Evolutionary conservation across 1,284 basidiomycete species (phyloP), one percentile per base, ranked within the genome.

Genomic region (Trametes sp.): DNA sequence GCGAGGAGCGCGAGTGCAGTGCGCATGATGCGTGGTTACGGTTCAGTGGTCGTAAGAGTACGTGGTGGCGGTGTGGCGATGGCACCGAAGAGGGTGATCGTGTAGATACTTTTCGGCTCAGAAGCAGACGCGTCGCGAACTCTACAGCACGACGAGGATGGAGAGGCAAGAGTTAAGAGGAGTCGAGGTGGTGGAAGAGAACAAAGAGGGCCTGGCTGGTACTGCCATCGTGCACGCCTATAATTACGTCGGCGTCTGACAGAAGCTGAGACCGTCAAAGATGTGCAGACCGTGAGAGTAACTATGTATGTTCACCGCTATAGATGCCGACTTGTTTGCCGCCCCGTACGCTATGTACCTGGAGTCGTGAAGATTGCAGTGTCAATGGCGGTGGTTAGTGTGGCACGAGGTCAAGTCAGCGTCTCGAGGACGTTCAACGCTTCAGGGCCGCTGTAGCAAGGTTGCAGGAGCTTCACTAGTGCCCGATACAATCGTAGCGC

Each of bases 211-310:
- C 45, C 45, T 46, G 45, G 45, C 28, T 4, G 45, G 23, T 24
- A 11, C 23, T 45, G 44, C 23, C 23, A 9, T 10, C 24, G 23
- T 46, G 14, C 26, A 46, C 23, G 45, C 24, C 44, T 46, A 46
- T 28, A 46, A 46, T 46, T 46, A 41, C 6, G n/a, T 44, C 44
- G 42, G 44, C 29, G 44, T 24, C 54, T 46, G 31, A 46, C 21
- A 23, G 23, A 23, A 21, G 21, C 19, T 23, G 14, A 46, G 26
- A 26, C 24, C 23, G 54, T 55, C 36, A 49, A 35, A 51, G 38
- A 52, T 48, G 44, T 52, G 21, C 36, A 28, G 58, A n/a, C 33
- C 46, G 59, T 49, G 46, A 35, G 54, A 55, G 44, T 6, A 31
- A 31, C 42, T 23, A 6, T 45, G 28, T 35, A 31, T 33, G 31